Conservation (phyloP, 2,329 filamentous ascomycete species). For the Penicillium olsonii region DNA sequence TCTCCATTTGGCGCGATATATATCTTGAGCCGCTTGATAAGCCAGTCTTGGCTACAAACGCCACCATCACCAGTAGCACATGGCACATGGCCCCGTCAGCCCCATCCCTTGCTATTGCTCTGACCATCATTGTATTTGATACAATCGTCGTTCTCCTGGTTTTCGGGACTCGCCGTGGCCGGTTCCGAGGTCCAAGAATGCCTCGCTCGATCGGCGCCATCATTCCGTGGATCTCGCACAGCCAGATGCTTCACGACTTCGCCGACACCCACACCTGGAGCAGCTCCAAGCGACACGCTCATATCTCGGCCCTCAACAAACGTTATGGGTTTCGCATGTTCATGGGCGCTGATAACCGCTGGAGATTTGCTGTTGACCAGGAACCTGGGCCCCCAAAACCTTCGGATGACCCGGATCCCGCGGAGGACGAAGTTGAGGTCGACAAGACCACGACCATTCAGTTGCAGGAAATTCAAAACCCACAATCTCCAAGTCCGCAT, state of each 20-base stretch:
- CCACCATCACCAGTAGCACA: constrained; percentile 30
- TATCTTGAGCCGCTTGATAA: constrained; percentile 31
- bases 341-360: constrained; percentile 28
- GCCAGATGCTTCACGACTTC: constrained; percentile 35
- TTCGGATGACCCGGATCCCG: not conserved
- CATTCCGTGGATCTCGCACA: constrained; percentile 38
- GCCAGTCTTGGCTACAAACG: constrained; percentile 22
- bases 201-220: constrained; percentile 37
- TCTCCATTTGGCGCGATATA: constrained; percentile 35
- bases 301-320: constrained; percentile 30
- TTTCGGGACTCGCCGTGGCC: constrained; percentile 34
- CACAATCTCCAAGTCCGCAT: constrained; percentile 2
- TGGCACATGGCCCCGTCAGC: constrained; percentile 35
- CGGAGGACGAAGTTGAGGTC: constrained; percentile 2
- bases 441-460: constrained; percentile 26
- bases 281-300: constrained; percentile 27
- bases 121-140: constrained; percentile 34
- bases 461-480: constrained; percentile 16
- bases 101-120: constrained; percentile 29
- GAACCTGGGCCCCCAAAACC: constrained; percentile 18
- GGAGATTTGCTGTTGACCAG: constrained; percentile 37
- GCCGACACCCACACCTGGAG: constrained; percentile 32
- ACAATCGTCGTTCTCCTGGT: constrained; percentile 35
- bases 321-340: constrained; percentile 37
- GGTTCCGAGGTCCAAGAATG: constrained; percentile 35